phyloP scores from a whole-genome alignment of 495 filamentous ascomycete species.

The Penicillium goetzii region DNA sequence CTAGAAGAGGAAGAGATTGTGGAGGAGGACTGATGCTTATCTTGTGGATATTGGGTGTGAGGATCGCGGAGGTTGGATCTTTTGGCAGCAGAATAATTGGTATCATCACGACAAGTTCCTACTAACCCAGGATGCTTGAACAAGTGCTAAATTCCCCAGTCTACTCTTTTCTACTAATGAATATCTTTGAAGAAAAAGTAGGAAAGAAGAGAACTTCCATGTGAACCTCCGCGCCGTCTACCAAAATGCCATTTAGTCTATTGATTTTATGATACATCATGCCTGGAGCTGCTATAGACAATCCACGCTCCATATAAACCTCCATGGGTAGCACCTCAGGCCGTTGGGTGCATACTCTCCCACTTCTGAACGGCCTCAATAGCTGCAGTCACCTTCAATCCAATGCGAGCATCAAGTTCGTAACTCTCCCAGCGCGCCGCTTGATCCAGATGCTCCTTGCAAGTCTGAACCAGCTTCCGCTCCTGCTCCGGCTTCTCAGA shows the following conservation, averaged over 20 bases:
- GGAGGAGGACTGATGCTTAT: not conserved
- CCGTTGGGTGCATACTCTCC: constrained; percentile 43
- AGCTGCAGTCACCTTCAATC: constrained; percentile 81
- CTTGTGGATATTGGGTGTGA: not conserved
- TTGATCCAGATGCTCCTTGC: constrained; percentile 74
- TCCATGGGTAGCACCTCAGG: not conserved
- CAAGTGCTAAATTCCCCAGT: too few relatives aligned
- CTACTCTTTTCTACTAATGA: not conserved
- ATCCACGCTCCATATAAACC: not conserved
- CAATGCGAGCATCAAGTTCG: constrained; percentile 83
- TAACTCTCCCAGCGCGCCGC: constrained; percentile 83
- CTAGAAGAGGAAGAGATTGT: not conserved
- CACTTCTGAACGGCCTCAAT: constrained; percentile 76
- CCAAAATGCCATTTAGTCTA: constrained; percentile 12
- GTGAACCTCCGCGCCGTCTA: not conserved
- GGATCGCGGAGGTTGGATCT: not conserved
- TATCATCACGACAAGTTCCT: not conserved
- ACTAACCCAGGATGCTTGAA: not conserved
- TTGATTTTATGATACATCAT: constrained; percentile 15
- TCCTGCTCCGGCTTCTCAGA: constrained; percentile 37
- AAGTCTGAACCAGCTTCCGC: constrained; percentile 62
- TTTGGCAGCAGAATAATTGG: too few relatives aligned
- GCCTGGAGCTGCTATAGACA: constrained; percentile 13
- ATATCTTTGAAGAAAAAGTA: not conserved
- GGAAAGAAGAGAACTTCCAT: not conserved